Conservation (phyloP, 352 stramenopile species). For the Pythium apleroticum region DNA sequence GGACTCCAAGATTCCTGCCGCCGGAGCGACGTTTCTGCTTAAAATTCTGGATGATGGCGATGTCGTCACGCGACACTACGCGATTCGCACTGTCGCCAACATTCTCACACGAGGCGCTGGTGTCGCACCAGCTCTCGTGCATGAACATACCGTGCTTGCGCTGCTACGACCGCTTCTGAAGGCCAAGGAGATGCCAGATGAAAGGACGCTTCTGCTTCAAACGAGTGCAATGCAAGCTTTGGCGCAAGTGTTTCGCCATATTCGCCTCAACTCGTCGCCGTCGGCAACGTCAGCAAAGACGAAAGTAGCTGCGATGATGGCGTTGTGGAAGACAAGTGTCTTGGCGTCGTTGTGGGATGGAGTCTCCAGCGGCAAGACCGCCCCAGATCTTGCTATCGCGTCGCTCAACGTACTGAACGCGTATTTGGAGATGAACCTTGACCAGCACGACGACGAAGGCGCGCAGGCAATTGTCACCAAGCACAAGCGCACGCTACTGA, state of each 20-base stretch:
- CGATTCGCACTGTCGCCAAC: conserved; percentile 57
- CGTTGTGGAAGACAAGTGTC: conserved; percentile 38
- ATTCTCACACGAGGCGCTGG: conserved; percentile 49
- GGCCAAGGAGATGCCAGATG: neutral
- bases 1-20: conserved; percentile 36
- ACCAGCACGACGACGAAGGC: conserved; percentile 22
- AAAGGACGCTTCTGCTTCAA: conserved; percentile 27
- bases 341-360: conserved; percentile 47
- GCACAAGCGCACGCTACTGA: conserved; percentile 37
- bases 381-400: conserved; percentile 39
- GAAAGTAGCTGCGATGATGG: conserved; percentile 36
- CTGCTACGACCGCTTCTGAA: conserved; percentile 10
- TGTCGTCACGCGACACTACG: conserved; percentile 49
- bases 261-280: conserved; percentile 26
- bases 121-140: conserved; percentile 39
- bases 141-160: conserved; percentile 35
- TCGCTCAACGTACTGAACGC: conserved; percentile 69
- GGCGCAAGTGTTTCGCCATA: conserved; percentile 53
- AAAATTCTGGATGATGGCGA: conserved; percentile 41
- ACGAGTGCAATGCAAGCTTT: conserved; percentile 48
- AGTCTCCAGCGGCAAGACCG: conserved; percentile 19
- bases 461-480: conserved; percentile 30
- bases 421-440: conserved; percentile 52
- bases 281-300: conserved; percentile 21
- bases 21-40: conserved; percentile 38